Base-by-base conservation (phyloP, 768 basidiomycete genomes). In the Boletellus ananas region DNA sequence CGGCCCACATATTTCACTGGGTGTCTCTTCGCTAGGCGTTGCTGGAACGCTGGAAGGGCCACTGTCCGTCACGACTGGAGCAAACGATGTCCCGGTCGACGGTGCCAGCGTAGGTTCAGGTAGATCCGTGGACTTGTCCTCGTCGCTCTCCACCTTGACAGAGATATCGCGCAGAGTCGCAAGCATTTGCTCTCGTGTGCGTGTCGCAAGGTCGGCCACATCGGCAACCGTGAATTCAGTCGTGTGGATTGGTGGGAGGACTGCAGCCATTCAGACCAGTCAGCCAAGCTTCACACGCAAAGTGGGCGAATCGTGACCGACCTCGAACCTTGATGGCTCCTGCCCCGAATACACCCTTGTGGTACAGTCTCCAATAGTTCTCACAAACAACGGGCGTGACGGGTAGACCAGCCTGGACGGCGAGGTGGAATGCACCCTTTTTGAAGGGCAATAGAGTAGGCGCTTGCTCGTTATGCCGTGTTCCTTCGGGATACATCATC, bases 401-500 rank as follows among this genome's bases (percentile, higher is more conserved):
- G 6, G 96, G 95, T 40, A 98, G 79, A 27, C 87, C 83, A 12
- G 91, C 84, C 69, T 94, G 85, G 21, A 98, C 78, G 25, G 96
- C 96, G 43, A 97, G 79, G 65, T 98, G 94, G 77, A 98, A 98
- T 3, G 93, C 94, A 35, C 96, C 96, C 69, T 97, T 99, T 77
- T 99, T 99, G 75, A 99, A 85, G 3, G 91, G 87, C 6, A 89
- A 75, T 65, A 99, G 70, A 29, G 80, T 77, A 8, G 87, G 79
- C 29, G 75, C 70, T 54, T 84, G 74, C 18, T 78, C 77, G 50
- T 79, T 79, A 38, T 90, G 83, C 33, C 95, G 83, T 11, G 96
- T 99, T 27, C 96, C 96, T 72, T 98, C 96, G 1, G 95, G 92
- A 71, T 92, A 98, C 70, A 99, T 84, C 88, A 91, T 95, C 41